Percentiles rank a stretch among this genome's conserved stretches.
phyloP scores from a whole-genome alignment of 2,329 filamentous ascomycete genomes.

The Botrytis squamosa region DNA sequence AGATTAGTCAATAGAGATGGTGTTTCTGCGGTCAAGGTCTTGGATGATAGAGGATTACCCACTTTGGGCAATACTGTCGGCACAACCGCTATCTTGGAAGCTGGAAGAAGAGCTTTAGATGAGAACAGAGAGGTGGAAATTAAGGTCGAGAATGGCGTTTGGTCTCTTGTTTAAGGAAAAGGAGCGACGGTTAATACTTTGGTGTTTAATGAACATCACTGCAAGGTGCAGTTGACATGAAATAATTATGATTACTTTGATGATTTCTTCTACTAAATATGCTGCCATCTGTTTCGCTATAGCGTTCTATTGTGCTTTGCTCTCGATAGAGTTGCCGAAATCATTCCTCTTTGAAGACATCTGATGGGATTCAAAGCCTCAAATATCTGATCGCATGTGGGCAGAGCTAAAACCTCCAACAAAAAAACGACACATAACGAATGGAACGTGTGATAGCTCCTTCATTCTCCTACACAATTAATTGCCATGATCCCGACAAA shows the following conservation, averaged over 20 bases:
- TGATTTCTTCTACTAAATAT: background rate
- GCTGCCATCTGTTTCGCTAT: background rate
- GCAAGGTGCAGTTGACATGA: background rate
- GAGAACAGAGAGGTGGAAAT: constrained; percentile 78
- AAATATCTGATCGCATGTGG: background rate
- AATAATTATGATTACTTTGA: background rate
- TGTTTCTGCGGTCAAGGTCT: constrained; percentile 66
- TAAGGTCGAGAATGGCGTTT: constrained; percentile 60
- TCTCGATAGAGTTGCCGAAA: background rate
- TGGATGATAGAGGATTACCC: constrained; percentile 78
- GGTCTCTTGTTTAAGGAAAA: constrained; percentile 55
- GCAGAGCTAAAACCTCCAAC: background rate
- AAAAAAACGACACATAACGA: background rate
- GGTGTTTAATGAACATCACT: background rate
- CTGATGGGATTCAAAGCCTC: background rate
- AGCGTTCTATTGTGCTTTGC: background rate
- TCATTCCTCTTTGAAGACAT: accelerated
- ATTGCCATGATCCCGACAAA: background rate
- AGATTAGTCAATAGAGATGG: constrained; percentile 75
- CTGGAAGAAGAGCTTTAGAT: constrained; percentile 79
- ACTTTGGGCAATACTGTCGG: constrained; percentile 87
- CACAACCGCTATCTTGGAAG: constrained; percentile 88
- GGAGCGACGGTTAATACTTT: background rate
- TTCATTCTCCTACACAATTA: background rate
- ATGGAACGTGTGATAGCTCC: background rate